phyloP scores from a whole-genome alignment of 805 yeast species.

The Lipomyces orientalis region DNA sequence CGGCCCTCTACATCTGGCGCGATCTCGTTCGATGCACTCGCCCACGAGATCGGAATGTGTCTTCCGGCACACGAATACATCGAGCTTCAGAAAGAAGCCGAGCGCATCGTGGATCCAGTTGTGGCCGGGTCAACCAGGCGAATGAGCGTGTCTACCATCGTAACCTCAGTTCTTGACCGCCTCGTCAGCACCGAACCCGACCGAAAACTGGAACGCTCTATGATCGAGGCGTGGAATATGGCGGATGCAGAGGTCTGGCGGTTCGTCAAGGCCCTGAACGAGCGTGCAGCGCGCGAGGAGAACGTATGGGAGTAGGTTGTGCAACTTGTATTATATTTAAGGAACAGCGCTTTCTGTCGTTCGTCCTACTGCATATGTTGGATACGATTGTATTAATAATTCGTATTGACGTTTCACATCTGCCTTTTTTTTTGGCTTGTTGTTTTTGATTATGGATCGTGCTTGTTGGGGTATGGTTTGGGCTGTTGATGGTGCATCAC shows the following conservation, averaged over 20 bases:
- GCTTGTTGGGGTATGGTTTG: not conserved
- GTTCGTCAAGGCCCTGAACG: slow-evolving; percentile 28
- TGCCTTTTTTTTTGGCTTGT: not conserved
- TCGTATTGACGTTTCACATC: not conserved
- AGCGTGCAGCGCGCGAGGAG: slow-evolving; percentile 21
- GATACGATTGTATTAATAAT: not conserved
- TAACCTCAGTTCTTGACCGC: slow-evolving; percentile 3
- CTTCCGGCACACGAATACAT: slow-evolving; percentile 8
- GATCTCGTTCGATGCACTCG: slow-evolving; percentile 3
- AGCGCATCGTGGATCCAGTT: not conserved
- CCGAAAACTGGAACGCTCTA: slow-evolving; percentile 7
- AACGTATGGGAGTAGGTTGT: slow-evolving; percentile 18
- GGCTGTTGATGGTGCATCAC: not conserved
- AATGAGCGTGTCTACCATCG: slow-evolving; percentile 3
- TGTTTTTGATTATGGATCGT: no score
- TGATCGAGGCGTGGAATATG: slow-evolving; percentile 35
- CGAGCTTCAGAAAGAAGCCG: slow-evolving; percentile 14
- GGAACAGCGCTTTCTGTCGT: not conserved
- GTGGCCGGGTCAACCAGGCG: slow-evolving; percentile 4
- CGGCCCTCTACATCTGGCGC: not conserved
- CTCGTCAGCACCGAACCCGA: slow-evolving; percentile 9
- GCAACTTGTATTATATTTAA: not conserved
- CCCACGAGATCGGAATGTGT: not conserved
- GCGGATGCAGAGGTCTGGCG: slow-evolving; percentile 36
- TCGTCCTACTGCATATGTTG: not conserved